Percentiles rank a stretch among this genome's conserved stretches.
Evolutionary conservation across 1,284 basidiomycete genomes (phyloP).

Genomic region (Boletus semigastroideus): DNA sequence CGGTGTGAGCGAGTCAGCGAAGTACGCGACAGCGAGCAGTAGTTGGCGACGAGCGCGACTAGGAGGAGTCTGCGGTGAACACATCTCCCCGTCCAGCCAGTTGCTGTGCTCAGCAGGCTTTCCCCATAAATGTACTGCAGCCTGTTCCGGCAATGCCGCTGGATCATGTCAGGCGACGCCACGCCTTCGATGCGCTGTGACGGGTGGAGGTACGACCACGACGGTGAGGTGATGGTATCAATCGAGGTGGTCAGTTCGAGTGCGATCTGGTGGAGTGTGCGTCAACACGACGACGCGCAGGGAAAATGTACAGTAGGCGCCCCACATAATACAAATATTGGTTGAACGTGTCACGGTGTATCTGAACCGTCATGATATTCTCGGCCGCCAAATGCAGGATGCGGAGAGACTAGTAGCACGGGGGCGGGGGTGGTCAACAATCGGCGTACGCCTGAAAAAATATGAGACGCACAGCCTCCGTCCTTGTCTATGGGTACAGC

Average conservation of each 20-base stretch:
- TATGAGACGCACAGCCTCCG: conserved; percentile 55
- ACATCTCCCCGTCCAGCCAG: too few species aligned
- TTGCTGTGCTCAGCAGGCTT: too few species aligned
- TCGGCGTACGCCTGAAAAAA: neutral
- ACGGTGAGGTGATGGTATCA: conserved; percentile 76
- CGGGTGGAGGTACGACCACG: conserved; percentile 74
- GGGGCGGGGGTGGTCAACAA: too few species aligned
- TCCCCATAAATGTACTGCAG: conserved; percentile 77
- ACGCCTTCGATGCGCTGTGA: conserved; percentile 86
- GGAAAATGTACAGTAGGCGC: conserved; percentile 74
- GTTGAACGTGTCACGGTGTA: conserved; percentile 93
- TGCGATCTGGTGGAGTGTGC: conserved; percentile 56
- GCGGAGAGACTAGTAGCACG: too few species aligned
- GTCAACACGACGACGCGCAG: neutral
- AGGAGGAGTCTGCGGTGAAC: too few species aligned
- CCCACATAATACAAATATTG: conserved; percentile 92
- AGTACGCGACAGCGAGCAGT: too few species aligned
- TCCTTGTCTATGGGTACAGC: conserved; percentile 34
- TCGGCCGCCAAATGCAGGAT: conserved; percentile 91
- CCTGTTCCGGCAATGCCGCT: conserved; percentile 90
- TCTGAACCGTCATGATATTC: conserved; percentile 90
- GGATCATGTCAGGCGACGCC: conserved; percentile 89
- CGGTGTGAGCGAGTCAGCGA: too few species aligned
- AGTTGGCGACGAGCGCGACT: too few species aligned
- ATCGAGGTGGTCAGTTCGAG: conserved; percentile 90